A percentile compares a stretch with the other conserved stretches of the same genome.
These are phyloP conservation scores for Ophiobolus disseminans DNA, from an alignment of 2,329 filamentous ascomycete species.

Conservation along the genomic window DNA sequence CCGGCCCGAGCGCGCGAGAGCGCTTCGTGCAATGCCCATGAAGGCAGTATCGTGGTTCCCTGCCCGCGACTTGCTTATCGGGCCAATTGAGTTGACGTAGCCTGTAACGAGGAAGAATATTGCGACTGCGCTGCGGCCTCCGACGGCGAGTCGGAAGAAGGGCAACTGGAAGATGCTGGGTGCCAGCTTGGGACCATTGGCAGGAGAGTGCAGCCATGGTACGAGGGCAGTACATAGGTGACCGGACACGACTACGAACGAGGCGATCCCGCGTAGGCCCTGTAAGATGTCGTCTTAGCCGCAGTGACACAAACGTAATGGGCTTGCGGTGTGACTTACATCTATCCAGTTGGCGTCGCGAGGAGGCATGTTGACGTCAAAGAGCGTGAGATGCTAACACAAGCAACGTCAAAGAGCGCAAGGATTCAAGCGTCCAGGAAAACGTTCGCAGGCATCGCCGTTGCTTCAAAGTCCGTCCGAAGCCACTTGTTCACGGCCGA, in stretches of 20 bases:
- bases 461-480: not conserved
- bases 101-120: slow-evolving; percentile 64
- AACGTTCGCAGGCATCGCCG: slow-evolving; percentile 21
- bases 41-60: slow-evolving; percentile 63
- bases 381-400: not conserved
- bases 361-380: slow-evolving; percentile 36
- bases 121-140: slow-evolving; percentile 53
- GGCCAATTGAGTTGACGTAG: slow-evolving; percentile 69
- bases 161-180: slow-evolving; percentile 64
- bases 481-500: not conserved
- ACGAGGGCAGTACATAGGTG: slow-evolving; percentile 53
- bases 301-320: slow-evolving; percentile 15
- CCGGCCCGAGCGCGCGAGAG: slow-evolving; percentile 65
- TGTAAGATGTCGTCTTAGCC: slow-evolving; percentile 34
- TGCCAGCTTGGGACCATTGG: slow-evolving; percentile 51
- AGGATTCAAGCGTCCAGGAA: slow-evolving; percentile 14
- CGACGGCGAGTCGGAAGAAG: slow-evolving; percentile 64
- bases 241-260: slow-evolving; percentile 53
- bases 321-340: slow-evolving; percentile 31
- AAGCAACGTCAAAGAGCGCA: slow-evolving; percentile 2
- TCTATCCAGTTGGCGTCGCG: slow-evolving; percentile 51
- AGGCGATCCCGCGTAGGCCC: slow-evolving; percentile 53
- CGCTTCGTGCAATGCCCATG: slow-evolving; percentile 62
- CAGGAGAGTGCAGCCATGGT: slow-evolving; percentile 50
- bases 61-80: slow-evolving; percentile 62